Conservation (phyloP, 164 flowering plant genomes). For the Aristolochia californica region DNA sequence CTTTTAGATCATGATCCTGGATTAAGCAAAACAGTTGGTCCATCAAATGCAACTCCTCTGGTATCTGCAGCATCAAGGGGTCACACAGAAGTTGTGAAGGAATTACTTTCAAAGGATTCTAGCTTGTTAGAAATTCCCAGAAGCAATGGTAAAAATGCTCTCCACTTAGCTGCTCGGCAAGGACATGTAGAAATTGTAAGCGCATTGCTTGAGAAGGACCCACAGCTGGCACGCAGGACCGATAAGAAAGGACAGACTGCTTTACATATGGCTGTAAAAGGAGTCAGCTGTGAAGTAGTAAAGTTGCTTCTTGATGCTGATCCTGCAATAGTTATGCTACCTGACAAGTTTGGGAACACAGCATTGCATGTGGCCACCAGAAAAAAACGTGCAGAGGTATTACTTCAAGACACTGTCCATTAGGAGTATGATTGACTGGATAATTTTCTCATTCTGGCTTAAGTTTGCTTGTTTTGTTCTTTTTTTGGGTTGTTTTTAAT, state of each 20-base stretch:
- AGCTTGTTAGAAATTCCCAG: slow-evolving; percentile 51
- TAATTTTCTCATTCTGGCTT: no score
- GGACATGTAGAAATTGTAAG: slow-evolving; percentile 76
- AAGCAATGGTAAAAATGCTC: slow-evolving; percentile 74
- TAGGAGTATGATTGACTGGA: no score
- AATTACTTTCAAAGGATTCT: slow-evolving; percentile 47
- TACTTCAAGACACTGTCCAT: not conserved
- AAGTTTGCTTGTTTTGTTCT: no score
- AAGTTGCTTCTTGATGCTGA: slow-evolving; percentile 65
- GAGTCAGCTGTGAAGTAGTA: slow-evolving; percentile 59
- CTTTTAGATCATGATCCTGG: slow-evolving; percentile 53
- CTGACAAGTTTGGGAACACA: slow-evolving; percentile 71
- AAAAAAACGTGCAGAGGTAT: slow-evolving; percentile 80
- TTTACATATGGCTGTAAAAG: slow-evolving; percentile 88
- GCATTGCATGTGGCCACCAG: slow-evolving; percentile 84
- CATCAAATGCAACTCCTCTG: slow-evolving; percentile 71
- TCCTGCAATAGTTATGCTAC: slow-evolving; percentile 84
- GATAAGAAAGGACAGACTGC: slow-evolving; percentile 92
- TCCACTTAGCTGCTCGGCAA: slow-evolving; percentile 66
- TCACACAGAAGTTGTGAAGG: slow-evolving; percentile 57
- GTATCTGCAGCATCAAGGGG: slow-evolving; percentile 75
- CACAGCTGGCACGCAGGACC: slow-evolving; percentile 62
- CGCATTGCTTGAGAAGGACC: slow-evolving; percentile 55
- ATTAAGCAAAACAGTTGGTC: slow-evolving; percentile 51
- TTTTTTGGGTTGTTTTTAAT: no score